These are phyloP conservation scores for Rhamnella rubrinervis DNA, from an alignment of 331 rosid species.

Conservation along the genomic window DNA sequence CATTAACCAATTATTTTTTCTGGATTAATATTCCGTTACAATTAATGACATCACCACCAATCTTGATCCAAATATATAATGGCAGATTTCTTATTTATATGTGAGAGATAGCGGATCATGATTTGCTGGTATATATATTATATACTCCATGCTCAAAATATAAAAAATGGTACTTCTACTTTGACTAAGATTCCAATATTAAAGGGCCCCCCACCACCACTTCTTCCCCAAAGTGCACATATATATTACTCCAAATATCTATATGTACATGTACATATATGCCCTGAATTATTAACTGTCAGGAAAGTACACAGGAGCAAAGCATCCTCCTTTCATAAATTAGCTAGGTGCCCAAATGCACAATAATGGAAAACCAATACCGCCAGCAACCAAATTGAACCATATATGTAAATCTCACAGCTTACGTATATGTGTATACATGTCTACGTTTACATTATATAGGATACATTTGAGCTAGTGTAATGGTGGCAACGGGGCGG, in stretches of 20 bases:
- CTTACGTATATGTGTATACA: no score
- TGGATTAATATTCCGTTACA: conserved; percentile 11
- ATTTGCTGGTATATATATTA: no score
- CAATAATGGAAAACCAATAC: conserved; percentile 1
- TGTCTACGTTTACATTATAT: no score
- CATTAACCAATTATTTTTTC: background rate
- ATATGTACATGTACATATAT: background rate
- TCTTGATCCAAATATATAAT: background rate
- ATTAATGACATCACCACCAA: conserved; percentile 10
- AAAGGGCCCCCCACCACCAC: conserved; percentile 17
- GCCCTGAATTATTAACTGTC: background rate
- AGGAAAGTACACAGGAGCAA: background rate
- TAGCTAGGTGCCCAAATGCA: background rate
- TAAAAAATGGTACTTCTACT: background rate
- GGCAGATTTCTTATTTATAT: background rate
- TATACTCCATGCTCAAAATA: no score
- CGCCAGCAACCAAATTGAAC: background rate
- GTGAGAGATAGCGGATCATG: no score
- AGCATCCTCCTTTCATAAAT: background rate
- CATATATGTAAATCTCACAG: no score
- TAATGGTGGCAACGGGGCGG: no score
- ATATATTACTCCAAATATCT: no score
- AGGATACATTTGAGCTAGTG: no score
- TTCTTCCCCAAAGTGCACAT: background rate
- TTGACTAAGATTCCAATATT: conserved; percentile 15